phyloP scores from a whole-genome alignment of 2,329 filamentous ascomycete genomes.

The Ploettnerulaceae sp. region DNA sequence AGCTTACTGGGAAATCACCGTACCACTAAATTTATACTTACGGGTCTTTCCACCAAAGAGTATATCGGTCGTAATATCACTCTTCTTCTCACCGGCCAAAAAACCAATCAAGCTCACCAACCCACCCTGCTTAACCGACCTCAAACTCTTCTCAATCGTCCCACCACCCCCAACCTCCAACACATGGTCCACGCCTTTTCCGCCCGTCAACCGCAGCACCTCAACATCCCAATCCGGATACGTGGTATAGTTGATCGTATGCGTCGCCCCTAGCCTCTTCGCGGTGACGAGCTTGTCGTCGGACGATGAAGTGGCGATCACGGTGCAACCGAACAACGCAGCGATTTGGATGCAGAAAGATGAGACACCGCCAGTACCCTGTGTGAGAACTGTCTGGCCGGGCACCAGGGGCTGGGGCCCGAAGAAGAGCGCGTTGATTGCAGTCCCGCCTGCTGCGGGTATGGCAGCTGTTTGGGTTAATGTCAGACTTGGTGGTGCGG shows the following conservation, averaged over 20 bases:
- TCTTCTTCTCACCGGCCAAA: background rate
- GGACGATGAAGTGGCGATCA: background rate
- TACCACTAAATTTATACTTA: background rate
- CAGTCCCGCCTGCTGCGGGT: background rate
- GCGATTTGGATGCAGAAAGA: conserved; percentile 20
- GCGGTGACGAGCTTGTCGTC: background rate
- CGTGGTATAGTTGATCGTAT: conserved; percentile 26
- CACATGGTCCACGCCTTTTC: conserved; percentile 47
- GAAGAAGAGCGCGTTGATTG: conserved; percentile 4
- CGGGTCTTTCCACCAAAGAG: conserved; percentile 8
- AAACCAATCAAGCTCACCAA: conserved; percentile 9
- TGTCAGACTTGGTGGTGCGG: background rate
- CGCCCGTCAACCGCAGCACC: conserved; percentile 42
- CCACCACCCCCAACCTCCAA: conserved; percentile 45
- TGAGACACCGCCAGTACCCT: conserved; percentile 36
- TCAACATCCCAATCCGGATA: conserved; percentile 45
- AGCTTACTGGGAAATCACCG: background rate
- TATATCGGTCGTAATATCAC: background rate
- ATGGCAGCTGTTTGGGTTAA: background rate
- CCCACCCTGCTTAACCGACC: background rate
- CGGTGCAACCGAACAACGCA: background rate
- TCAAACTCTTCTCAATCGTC: background rate
- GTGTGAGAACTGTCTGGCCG: conserved; percentile 37
- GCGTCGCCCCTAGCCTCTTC: background rate
- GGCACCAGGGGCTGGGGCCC: conserved; percentile 33